Conservation (phyloP, 2,329 filamentous ascomycete species). For the Plectosphaerella cucumerina region DNA sequence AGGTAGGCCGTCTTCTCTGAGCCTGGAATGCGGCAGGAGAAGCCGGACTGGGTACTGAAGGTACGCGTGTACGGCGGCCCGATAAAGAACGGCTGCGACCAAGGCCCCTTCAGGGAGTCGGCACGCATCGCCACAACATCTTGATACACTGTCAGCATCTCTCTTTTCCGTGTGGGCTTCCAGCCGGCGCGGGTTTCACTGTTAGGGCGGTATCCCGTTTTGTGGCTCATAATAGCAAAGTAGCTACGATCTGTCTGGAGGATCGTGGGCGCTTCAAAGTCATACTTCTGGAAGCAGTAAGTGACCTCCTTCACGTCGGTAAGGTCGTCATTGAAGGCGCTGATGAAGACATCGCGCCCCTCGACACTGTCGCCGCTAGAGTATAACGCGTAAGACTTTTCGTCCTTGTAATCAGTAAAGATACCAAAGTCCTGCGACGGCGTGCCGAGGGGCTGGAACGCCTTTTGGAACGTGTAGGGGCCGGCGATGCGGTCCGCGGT, state of each 20-base stretch:
- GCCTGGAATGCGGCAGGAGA: conserved; percentile 40
- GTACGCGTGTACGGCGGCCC: conserved; percentile 43
- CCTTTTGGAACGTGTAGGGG: conserved; percentile 49
- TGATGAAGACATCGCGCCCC: conserved; percentile 52
- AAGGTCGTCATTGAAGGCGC: conserved; percentile 45
- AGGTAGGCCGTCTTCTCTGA: conserved; percentile 42
- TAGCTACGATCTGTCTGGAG: conserved; percentile 56
- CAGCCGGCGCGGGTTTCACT: conserved; percentile 19
- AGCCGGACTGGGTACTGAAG: conserved; percentile 46
- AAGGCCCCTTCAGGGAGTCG: conserved; percentile 40
- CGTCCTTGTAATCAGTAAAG: conserved; percentile 56
- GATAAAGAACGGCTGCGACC: conserved; percentile 47
- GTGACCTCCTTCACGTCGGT: conserved; percentile 45
- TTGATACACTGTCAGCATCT: conserved; percentile 3
- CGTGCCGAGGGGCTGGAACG: conserved; percentile 50
- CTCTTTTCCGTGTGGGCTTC: not conserved
- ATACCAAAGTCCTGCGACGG: conserved; percentile 59
- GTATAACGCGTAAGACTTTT: conserved; percentile 50
- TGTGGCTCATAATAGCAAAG: conserved; percentile 57
- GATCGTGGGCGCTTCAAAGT: conserved; percentile 55
- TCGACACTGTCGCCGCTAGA: conserved; percentile 52
- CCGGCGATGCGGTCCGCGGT: conserved; percentile 45
- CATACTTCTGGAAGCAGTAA: conserved; percentile 52
- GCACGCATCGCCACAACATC: conserved; percentile 48
- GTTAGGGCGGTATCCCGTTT: conserved; percentile 57